Evolutionary conservation across 2,329 filamentous ascomycete species (phyloP), one percentile per base, ranked within the genome.

Genomic region (Fusarium sp.): DNA sequence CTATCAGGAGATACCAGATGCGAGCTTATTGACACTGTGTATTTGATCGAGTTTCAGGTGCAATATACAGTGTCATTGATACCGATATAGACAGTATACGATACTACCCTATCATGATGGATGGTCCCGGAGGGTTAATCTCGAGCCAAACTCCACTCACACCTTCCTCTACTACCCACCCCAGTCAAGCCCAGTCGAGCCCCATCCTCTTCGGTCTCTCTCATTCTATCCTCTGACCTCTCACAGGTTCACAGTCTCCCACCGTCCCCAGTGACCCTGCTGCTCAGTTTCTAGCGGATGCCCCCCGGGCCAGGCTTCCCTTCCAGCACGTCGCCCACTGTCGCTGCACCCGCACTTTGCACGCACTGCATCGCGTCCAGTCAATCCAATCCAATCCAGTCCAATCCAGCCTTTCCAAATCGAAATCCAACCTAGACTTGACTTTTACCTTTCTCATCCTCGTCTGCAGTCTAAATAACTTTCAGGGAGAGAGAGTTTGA

Each of bases 121-220:
- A 77, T 75, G 72, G 63, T 69, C 62, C 64, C 68, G 65, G 74
- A 78, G 78, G 58, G 77, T 74, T 83, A 82, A 84, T 83, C 81
- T 83, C 79, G 76, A 76, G 66, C 70, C 64, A 61, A 75, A 79
- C 79, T 75, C 77, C 80, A 82, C 79, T 76, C 81, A 82, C 77
- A 81, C 81, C 76, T 74, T 69, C 70, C 74, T 75, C 59, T 66
- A 70, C 71, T 65, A 69, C 66, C 68, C 68, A 74, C 70, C 67
- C 70, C 70, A 58, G 72, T 64, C 68, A 62, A 72, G 60, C 62
- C 71, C 61, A 62, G 62, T 67, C 67, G 49, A 72, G 66, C 71
- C 64, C 67, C 64, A 53, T 68, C 59, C 46, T 45, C 44, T 68
- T 65, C 68, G 59, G 52, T 21, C 54, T 64, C 52, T 68, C 65